A percentile compares a stretch with the other conserved stretches of the same genome.
These are phyloP conservation scores for Dendrothele bispora DNA, from an alignment of 768 basidiomycete species.

Conservation along the genomic window DNA sequence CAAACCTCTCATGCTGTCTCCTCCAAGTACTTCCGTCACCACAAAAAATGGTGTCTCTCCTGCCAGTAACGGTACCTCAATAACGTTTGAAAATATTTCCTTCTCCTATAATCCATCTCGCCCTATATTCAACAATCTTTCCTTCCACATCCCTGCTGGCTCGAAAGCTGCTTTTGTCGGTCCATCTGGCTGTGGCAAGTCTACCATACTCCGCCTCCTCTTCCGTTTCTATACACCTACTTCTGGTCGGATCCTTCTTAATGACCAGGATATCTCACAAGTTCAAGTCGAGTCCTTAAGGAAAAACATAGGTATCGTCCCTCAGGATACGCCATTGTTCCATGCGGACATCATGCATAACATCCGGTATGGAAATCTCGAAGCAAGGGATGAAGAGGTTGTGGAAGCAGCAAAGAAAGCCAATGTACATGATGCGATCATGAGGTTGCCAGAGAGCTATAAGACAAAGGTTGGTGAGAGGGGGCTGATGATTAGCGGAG, in stretches of 20 bases:
- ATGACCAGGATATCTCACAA: slow-evolving; percentile 82
- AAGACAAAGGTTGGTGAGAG: slow-evolving; percentile 91
- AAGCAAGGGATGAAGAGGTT: slow-evolving; percentile 90
- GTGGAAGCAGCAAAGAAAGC: slow-evolving; percentile 81
- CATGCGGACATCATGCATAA: slow-evolving; percentile 96
- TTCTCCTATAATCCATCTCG: slow-evolving; percentile 93
- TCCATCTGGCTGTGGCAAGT: slow-evolving; percentile 96
- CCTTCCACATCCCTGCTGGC: slow-evolving; percentile 91
- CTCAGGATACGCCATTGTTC: slow-evolving; percentile 97
- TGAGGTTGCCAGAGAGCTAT: slow-evolving; percentile 83
- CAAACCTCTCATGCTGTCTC: slow-evolving; percentile 64
- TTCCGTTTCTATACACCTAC: slow-evolving; percentile 92
- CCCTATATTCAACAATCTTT: slow-evolving; percentile 85
- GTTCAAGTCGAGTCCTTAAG: slow-evolving; percentile 75
- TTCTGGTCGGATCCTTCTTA: slow-evolving; percentile 79
- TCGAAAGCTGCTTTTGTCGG: slow-evolving; percentile 98
- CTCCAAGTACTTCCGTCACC: no score
- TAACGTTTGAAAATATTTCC: slow-evolving; percentile 87
- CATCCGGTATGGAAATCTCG: slow-evolving; percentile 86
- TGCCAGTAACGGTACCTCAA: slow-evolving; percentile 65
- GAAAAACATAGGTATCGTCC: slow-evolving; percentile 84
- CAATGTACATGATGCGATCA: slow-evolving; percentile 81
- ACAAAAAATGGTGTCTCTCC: no score
- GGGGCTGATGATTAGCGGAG: slow-evolving; percentile 97
- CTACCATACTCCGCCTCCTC: slow-evolving; percentile 90